Base-by-base conservation (phyloP, 257 asterid species). In the Phtheirospermum japonicum region DNA sequence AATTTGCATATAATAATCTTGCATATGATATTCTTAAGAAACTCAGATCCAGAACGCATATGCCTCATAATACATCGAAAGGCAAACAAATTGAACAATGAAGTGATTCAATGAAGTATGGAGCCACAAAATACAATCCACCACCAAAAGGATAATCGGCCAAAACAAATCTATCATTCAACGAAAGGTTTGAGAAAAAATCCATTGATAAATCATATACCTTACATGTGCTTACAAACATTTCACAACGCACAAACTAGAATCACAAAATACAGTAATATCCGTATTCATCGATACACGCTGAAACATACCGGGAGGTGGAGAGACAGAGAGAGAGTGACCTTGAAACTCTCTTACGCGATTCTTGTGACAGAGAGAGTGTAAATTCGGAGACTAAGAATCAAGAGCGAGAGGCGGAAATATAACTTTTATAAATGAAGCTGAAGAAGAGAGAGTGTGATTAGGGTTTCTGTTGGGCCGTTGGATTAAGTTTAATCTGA, bases 331-430 rank as follows among this genome's bases (percentile, higher is more conserved):
- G 1, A n/a, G 17, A 2, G 2, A 4, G 37, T 26, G 12, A 70
- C 75, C 75, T 70, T 37, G 14, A 14, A 46, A 46, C 42, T 40
- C 57, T 53, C 48, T 20, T 28, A 37, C 65, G 75, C 70, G 70
- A 34, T 23, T 40, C 54, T 23, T 32, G 28, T 52, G n/a, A 39
- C 33, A 37, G 53, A 66, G 66, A 4, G 18, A 57, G 61, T 8
- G 6, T 3, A 36, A 36, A 11, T 9, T 36, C 19, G 19, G 6
- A 40, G 58, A 36, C 12, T 7, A 8, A 36, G 2, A 11, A n/a
- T n/a, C n/a, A 16, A 7, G 8, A 20, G 8, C 9, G 11, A 11
- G 39, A 1, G 1, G 43, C 7, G 14, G 37, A 30, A 26, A 6
- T n/a, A 46, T n/a, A 26, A 32, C 49, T 8, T 36, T 57, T 71